A percentile compares a stretch with the other conserved stretches of the same genome.
These are phyloP conservation scores for Cladosporium oxysporum DNA, from an alignment of 2,329 filamentous ascomycete species.

Conservation along the genomic window DNA sequence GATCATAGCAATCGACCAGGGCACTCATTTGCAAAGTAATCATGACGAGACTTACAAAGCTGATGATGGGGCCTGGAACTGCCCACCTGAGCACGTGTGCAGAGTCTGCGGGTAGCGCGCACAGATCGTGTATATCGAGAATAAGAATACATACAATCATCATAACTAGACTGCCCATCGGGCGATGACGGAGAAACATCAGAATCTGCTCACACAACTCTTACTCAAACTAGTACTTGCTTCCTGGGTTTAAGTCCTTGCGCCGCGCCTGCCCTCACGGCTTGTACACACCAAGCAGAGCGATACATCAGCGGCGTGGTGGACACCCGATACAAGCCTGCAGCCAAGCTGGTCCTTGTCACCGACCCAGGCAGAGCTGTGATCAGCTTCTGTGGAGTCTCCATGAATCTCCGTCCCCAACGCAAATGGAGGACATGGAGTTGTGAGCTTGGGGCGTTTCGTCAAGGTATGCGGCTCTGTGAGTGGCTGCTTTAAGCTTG, in stretches of 20 bases:
- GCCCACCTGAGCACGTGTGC: background rate
- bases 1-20: background rate
- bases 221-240: conserved; percentile 9
- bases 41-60: conserved; percentile 6
- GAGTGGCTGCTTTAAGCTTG: conserved; percentile 15
- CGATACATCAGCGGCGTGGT: conserved; percentile 17
- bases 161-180: background rate
- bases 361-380: conserved; percentile 6
- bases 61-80: background rate
- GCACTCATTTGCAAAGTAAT: background rate
- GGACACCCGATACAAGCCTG: conserved; percentile 21
- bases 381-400: conserved; percentile 18
- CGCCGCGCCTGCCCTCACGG: conserved; percentile 11
- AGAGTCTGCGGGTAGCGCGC: conserved; percentile 5
- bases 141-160: background rate
- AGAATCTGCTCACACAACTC: conserved; percentile 7
- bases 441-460: conserved; percentile 12
- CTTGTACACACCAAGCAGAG: conserved; percentile 11
- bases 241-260: conserved; percentile 4
- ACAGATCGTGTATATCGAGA: background rate
- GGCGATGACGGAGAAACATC: conserved; percentile 8
- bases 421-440: conserved; percentile 20
- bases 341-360: conserved; percentile 17
- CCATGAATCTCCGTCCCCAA: conserved; percentile 21
- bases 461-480: conserved; percentile 11